These are phyloP conservation scores for Diaporthe ilicicola DNA, from an alignment of 2,329 filamentous ascomycete genomes.

Conservation along the genomic window DNA sequence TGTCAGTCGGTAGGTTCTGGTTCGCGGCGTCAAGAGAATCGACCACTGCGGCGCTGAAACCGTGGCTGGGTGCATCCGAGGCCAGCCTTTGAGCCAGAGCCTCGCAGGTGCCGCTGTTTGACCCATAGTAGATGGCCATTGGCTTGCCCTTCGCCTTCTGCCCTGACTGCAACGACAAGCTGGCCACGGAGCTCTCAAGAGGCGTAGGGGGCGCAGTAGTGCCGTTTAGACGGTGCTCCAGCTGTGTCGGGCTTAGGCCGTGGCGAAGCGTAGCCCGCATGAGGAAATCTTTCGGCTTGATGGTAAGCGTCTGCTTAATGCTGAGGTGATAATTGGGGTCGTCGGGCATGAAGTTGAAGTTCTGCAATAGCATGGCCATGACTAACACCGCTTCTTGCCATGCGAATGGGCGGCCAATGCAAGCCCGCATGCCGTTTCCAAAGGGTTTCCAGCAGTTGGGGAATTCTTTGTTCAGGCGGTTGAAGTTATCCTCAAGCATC, in stretches of 20 bases:
- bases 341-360: slow-evolving; percentile 72
- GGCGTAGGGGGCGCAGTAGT: slow-evolving; percentile 42
- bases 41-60: slow-evolving; percentile 63
- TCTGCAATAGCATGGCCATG: slow-evolving; percentile 72
- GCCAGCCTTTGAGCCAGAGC: slow-evolving; percentile 70
- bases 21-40: slow-evolving; percentile 69
- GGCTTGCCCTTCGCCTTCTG: slow-evolving; percentile 46
- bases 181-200: slow-evolving; percentile 51
- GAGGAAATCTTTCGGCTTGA: slow-evolving; percentile 70
- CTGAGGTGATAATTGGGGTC: slow-evolving; percentile 68
- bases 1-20: slow-evolving; percentile 65
- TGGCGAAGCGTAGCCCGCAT: slow-evolving; percentile 70
- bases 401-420: slow-evolving; percentile 77
- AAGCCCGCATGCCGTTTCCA: slow-evolving; percentile 64
- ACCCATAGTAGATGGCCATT: slow-evolving; percentile 73
- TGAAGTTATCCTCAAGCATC: slow-evolving; percentile 75
- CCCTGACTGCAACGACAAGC: slow-evolving; percentile 48
- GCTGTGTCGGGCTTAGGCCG: slow-evolving; percentile 59
- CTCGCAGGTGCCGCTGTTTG: slow-evolving; percentile 78
- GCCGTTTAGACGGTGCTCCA: slow-evolving; percentile 56
- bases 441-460: slow-evolving; percentile 77
- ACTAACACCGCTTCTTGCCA: slow-evolving; percentile 76
- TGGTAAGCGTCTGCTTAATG: slow-evolving; percentile 64
- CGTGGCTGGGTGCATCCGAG: slow-evolving; percentile 64
- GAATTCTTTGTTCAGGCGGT: slow-evolving; percentile 66